Evolutionary conservation across 2,329 filamentous ascomycete genomes (phyloP).

Genomic region (Colletotrichum graminicola): DNA sequence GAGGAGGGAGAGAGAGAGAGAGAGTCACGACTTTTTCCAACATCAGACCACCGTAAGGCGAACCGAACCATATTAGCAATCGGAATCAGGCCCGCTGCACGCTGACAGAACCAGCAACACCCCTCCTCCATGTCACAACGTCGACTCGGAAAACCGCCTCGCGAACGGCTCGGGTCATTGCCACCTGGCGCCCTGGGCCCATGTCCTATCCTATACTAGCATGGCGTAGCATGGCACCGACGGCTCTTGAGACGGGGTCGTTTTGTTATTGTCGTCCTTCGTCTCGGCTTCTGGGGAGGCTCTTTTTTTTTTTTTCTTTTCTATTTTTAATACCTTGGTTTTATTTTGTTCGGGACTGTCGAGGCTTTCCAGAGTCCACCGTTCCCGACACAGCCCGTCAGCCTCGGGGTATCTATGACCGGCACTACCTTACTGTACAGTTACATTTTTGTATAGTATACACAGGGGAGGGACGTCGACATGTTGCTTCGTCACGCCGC

Average conservation of each 20-base stretch:
- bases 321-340: too few species aligned
- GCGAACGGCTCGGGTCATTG: background rate
- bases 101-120: background rate
- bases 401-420: constrained; percentile 34
- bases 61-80: constrained; percentile 14
- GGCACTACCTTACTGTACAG: constrained; percentile 19
- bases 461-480: background rate
- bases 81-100: constrained; percentile 3
- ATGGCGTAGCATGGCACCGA: background rate
- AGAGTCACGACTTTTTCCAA: background rate
- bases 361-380: background rate
- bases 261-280: background rate
- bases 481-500: constrained; percentile 40
- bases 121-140: background rate
- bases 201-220: background rate
- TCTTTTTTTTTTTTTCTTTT: background rate
- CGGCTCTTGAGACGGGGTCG: background rate
- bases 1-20: too few species aligned
- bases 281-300: too few species aligned
- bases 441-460: constrained; percentile 23
- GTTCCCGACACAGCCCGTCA: background rate
- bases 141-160: background rate
- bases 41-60: constrained; percentile 12
- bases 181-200: background rate
- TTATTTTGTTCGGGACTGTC: background rate